A percentile compares a stretch with the other conserved stretches of the same genome.
phyloP scores from a whole-genome alignment of 1,139 yeast species.

The Nadsonia starkeyi-henricii region DNA sequence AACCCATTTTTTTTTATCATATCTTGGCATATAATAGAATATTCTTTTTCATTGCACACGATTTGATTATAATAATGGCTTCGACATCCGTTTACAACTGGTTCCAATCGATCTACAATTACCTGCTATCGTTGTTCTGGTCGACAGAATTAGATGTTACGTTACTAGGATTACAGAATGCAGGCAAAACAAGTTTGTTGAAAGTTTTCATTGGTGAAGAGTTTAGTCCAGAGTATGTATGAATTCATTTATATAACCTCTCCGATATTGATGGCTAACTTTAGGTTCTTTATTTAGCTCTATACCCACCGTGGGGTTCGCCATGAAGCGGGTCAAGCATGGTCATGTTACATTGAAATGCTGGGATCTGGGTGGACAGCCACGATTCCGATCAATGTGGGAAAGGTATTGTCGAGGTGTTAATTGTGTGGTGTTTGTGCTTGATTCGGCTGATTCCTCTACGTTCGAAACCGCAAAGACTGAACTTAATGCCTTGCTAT shows the following conservation, averaged over 20 bases:
- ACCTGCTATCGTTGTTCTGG: slow-evolving; percentile 20
- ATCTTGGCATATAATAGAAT: no score
- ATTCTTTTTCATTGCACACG: no score
- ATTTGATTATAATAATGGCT: no score
- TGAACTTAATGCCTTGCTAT: slow-evolving; percentile 22
- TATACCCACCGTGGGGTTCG: slow-evolving; percentile 29
- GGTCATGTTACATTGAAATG: slow-evolving; percentile 28
- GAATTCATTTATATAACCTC: neutral
- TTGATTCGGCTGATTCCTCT: slow-evolving; percentile 25
- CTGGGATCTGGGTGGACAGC: slow-evolving; percentile 31
- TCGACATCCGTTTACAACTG: slow-evolving; percentile 3
- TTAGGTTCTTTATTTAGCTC: slow-evolving; percentile 14
- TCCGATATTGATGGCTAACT: neutral
- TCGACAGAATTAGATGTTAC: slow-evolving; percentile 24
- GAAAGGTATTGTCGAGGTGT: slow-evolving; percentile 29
- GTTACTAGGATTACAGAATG: slow-evolving; percentile 27
- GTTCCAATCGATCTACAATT: slow-evolving; percentile 17
- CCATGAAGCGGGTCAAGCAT: slow-evolving; percentile 25
- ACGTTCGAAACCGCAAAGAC: slow-evolving; percentile 20
- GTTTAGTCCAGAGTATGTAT: slow-evolving; percentile 23
- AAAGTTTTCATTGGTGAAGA: slow-evolving; percentile 24
- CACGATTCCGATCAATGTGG: slow-evolving; percentile 29
- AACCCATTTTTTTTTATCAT: no score
- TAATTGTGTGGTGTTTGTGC: slow-evolving; percentile 26
- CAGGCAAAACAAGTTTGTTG: slow-evolving; percentile 27